Percentiles rank a stretch among this genome's conserved stretches.
phyloP scores from a whole-genome alignment of 805 yeast genomes.

The Kodamaea kaohsiungensis region DNA sequence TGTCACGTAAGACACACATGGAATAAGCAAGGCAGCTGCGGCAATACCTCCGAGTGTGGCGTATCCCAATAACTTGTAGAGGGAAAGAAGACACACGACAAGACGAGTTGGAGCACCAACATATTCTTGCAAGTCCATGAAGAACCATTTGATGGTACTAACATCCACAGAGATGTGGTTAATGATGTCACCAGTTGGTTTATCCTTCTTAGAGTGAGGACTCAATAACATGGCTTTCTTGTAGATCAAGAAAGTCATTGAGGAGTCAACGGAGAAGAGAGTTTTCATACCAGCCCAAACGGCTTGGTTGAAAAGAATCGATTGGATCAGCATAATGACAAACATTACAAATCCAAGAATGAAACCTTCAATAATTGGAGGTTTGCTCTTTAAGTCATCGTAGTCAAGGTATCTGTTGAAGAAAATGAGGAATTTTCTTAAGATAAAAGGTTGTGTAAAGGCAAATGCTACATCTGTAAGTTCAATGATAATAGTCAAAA shows the following conservation, averaged over 20 bases:
- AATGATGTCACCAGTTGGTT: conserved; percentile 35
- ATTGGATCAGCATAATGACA: conserved; percentile 23
- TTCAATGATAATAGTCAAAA: conserved; percentile 18
- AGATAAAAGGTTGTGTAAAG: conserved; percentile 31
- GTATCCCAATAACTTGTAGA: conserved; percentile 34
- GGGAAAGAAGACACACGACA: conserved; percentile 28
- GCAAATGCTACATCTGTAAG: conserved; percentile 23
- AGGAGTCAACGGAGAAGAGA: conserved; percentile 18
- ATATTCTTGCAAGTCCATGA: conserved; percentile 19
- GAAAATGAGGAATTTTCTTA: conserved; percentile 29
- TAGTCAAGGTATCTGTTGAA: conserved; percentile 17
- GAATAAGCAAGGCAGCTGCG: conserved; percentile 33
- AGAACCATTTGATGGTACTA: conserved; percentile 16
- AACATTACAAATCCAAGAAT: conserved; percentile 26
- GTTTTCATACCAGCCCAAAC: conserved; percentile 15
- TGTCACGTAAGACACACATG: conserved; percentile 29
- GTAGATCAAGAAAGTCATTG: conserved; percentile 27
- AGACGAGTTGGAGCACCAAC: conserved; percentile 27
- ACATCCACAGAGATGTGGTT: conserved; percentile 35
- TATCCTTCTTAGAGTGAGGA: conserved; percentile 32
- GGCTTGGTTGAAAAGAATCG: conserved; percentile 24
- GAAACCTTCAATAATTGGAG: conserved; percentile 30
- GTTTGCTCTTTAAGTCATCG: conserved; percentile 9
- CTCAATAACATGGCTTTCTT: conserved; percentile 29
- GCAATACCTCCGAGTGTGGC: conserved; percentile 39